Evolutionary conservation across 352 stramenopile genomes (phyloP).

Genomic region (Phytophthora chlamydospora): DNA sequence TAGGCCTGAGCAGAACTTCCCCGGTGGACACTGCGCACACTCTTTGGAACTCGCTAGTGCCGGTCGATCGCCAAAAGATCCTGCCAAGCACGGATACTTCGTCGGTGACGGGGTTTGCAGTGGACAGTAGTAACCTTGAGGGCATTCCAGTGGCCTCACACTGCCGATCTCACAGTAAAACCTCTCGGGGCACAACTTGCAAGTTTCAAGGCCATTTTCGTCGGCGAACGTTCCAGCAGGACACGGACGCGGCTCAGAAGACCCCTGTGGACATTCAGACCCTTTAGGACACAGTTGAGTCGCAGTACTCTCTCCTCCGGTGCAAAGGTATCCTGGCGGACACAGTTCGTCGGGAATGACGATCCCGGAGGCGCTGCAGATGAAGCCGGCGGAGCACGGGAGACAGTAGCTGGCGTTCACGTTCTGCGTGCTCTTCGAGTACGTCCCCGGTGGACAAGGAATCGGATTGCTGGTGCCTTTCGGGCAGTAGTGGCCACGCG

Average conservation of each 20-base stretch:
- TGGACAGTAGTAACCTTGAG: constrained; percentile 81
- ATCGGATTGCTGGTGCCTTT: constrained; percentile 78
- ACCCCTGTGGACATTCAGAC: constrained; percentile 76
- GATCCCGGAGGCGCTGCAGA: constrained; percentile 67
- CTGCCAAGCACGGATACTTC: constrained; percentile 62
- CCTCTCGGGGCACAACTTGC: constrained; percentile 76
- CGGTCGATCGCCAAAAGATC: constrained; percentile 62
- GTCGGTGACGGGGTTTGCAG: constrained; percentile 46
- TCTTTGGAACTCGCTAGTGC: constrained; percentile 45
- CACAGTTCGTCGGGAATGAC: constrained; percentile 55
- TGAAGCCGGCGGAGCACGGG: constrained; percentile 62
- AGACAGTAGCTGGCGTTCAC: constrained; percentile 62
- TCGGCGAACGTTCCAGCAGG: constrained; percentile 69
- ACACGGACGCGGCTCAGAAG: constrained; percentile 60
- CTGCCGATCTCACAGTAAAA: constrained; percentile 68
- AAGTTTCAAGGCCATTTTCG: constrained; percentile 54
- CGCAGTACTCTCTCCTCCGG: constrained; percentile 56
- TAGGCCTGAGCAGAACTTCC: constrained; percentile 80
- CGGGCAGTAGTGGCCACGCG: constrained; percentile 80
- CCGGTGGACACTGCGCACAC: constrained; percentile 64
- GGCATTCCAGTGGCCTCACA: constrained; percentile 56
- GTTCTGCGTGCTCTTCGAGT: constrained; percentile 73
- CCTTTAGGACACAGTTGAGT: constrained; percentile 68
- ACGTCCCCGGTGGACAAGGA: constrained; percentile 78
- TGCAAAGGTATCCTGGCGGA: constrained; percentile 64